phyloP scores from a whole-genome alignment of 2,329 filamentous ascomycete genomes.

The Fusarium sp. region DNA sequence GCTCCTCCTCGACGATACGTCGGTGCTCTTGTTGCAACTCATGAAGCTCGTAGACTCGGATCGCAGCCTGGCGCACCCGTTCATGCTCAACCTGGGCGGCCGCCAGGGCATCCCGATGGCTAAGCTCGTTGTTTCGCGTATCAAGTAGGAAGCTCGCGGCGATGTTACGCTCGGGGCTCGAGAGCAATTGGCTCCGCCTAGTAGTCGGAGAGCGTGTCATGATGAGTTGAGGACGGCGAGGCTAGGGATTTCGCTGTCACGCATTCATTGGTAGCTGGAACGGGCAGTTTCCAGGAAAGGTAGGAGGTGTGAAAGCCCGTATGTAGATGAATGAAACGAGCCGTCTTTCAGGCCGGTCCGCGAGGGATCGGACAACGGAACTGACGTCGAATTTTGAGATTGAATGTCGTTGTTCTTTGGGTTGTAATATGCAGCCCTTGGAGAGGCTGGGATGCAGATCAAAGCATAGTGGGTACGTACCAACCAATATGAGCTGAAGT shows the following conservation, averaged over 20 bases:
- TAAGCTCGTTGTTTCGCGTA: constrained; percentile 67
- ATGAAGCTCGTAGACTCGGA: constrained; percentile 58
- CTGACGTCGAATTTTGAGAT: constrained; percentile 17
- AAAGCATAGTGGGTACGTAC: constrained; percentile 37
- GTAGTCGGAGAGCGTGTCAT: constrained; percentile 57
- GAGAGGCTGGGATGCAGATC: constrained; percentile 36
- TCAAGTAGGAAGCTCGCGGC: constrained; percentile 68
- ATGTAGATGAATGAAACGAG: not conserved
- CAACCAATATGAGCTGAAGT: not conserved
- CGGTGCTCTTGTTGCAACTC: constrained; percentile 56
- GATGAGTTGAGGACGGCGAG: constrained; percentile 22
- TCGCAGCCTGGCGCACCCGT: constrained; percentile 62
- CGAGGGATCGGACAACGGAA: not conserved
- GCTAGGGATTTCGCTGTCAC: constrained; percentile 32
- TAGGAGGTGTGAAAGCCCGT: not conserved
- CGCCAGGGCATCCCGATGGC: constrained; percentile 70
- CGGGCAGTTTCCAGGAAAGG: not conserved
- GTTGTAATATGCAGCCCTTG: constrained; percentile 37
- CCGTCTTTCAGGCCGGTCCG: not conserved
- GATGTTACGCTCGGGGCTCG: constrained; percentile 56
- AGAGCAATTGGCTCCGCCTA: constrained; percentile 50
- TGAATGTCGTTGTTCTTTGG: constrained; percentile 33
- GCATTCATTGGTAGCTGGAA: constrained; percentile 31
- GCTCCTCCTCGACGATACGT: constrained; percentile 55
- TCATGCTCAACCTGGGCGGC: constrained; percentile 72